Evolutionary conservation across 768 basidiomycete genomes (phyloP).

Genomic region (Serpula lacrymans): DNA sequence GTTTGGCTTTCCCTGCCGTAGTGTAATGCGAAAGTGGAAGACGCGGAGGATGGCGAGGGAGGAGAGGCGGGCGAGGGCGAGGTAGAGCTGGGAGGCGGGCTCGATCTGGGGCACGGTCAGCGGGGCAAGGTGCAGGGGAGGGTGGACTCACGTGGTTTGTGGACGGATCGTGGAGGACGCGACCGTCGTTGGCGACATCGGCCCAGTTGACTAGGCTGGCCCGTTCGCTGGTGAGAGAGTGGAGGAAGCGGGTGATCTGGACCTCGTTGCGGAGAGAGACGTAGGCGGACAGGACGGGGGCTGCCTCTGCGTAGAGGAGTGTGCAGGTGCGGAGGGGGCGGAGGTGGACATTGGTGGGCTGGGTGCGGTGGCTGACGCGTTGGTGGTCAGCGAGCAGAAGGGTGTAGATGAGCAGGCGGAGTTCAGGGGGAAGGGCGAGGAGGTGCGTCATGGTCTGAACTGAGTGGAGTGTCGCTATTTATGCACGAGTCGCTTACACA

Average conservation of each 20-base stretch:
- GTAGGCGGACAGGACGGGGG: slow-evolving; percentile 24
- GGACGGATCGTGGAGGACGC: slow-evolving; percentile 18
- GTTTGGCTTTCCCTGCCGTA: no score
- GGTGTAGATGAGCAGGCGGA: slow-evolving; percentile 34
- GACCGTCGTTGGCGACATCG: slow-evolving; percentile 40
- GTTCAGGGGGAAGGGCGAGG: slow-evolving; percentile 28
- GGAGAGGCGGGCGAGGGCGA: slow-evolving; percentile 25
- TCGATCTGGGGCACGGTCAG: slow-evolving; percentile 6
- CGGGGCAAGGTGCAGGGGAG: no score
- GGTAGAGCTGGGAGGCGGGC: slow-evolving; percentile 30
- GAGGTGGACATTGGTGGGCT: slow-evolving; percentile 35
- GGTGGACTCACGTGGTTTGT: slow-evolving; percentile 15
- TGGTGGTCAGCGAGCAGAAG: slow-evolving; percentile 24
- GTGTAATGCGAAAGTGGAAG: slow-evolving; percentile 27
- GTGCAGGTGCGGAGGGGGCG: slow-evolving; percentile 29
- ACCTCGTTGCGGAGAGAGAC: slow-evolving; percentile 36
- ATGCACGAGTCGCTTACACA: no score
- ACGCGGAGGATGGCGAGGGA: slow-evolving; percentile 29
- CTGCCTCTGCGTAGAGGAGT: slow-evolving; percentile 29
- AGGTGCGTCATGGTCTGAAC: no score
- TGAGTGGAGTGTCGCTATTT: no score
- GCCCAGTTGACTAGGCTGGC: slow-evolving; percentile 26
- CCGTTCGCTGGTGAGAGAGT: slow-evolving; percentile 18
- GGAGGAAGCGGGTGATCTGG: slow-evolving; percentile 26
- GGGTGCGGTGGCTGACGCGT: slow-evolving; percentile 14